Conservation (phyloP, 1,284 basidiomycete species). For the Boletus hoseneyae region DNA sequence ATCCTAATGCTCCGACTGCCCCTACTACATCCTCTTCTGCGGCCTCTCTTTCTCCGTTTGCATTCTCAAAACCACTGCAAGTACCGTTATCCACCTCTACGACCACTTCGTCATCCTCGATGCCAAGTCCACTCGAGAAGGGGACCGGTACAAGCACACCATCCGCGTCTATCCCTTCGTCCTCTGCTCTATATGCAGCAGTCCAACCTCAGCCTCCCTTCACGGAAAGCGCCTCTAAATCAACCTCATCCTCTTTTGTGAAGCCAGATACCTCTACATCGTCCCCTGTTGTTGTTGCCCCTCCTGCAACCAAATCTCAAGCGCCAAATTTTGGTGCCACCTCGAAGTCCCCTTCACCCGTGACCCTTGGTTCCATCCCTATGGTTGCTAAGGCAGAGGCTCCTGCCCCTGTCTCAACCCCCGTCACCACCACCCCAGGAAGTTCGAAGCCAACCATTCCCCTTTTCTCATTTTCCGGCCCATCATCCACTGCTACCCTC, state of each 20-base stretch:
- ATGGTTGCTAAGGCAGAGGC: constrained; percentile 11
- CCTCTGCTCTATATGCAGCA: constrained; percentile 5
- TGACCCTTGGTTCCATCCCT: constrained; percentile 27
- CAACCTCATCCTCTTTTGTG: constrained; percentile 18
- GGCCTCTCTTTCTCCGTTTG: constrained; percentile 11
- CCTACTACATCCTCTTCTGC: constrained; percentile 3
- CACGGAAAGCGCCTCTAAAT: constrained; percentile 10
- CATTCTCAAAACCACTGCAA: constrained; percentile 18
- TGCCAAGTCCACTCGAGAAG: constrained; percentile 28
- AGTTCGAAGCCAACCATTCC: constrained; percentile 17
- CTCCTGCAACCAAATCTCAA: constrained; percentile 11
- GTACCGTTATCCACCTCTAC: constrained; percentile 13
- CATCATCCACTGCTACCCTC: constrained; percentile 9
- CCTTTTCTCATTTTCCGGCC: constrained; percentile 21
- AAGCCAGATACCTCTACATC: constrained; percentile 12
- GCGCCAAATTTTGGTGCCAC: constrained; percentile 6
- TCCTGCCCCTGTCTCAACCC: constrained; percentile 4
- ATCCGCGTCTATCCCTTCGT: constrained; percentile 1
- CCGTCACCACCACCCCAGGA: constrained; percentile 7
- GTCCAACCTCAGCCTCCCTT: constrained; percentile 10
- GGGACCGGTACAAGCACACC: constrained; percentile 1
- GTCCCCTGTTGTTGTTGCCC: not conserved
- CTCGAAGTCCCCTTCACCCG: constrained; percentile 10
- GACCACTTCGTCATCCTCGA: constrained; percentile 13
- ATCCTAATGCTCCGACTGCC: constrained; percentile 6